Evolutionary conservation across 495 filamentous ascomycete genomes (phyloP), one percentile per base, ranked within the genome.

Genomic region (Penicillium steckii): DNA sequence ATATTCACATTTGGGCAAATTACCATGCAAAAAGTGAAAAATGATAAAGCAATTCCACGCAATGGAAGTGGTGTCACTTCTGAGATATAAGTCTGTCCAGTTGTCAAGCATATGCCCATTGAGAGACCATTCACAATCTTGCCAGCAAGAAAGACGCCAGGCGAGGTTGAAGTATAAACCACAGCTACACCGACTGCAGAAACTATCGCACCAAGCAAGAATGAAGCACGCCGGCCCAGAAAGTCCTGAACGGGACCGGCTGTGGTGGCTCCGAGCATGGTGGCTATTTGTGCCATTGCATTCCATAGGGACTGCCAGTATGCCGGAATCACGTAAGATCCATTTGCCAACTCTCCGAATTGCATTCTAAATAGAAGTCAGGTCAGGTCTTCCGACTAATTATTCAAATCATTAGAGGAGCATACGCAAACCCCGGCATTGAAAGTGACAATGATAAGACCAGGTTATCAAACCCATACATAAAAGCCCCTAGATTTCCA

Each of bases 221-320:
- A 68, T 2, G 41, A 32, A 8, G 52, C 29, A 7, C 62, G 44
- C 6, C 65, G 56, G 10, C 65, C 65, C 18, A 64, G 51, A 7
- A 37, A 23, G 44, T 66, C 62, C 22, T 53, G 46, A n/a, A 66
- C 38, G n/a, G 50, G 49, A 30, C 62, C 65, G 30, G 51, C 52
- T 18, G 30, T 42, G 18, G 50, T 55, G 6, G 62, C 44, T 8
- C 65, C 65, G 3, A 68, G n/a, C 44, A 63, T 55, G 17, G 55
- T 57, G 46, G 55, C 63, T 7, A 61, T 44, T 18, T 65, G 52
- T 44, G 51, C 47, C 45, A 68, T 37, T 26, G 62, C 65, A 26
- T 63, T 68, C 65, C 65, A 68, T 3, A 60, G 48, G 3, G 56
- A 62, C 40, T 63, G 62, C 65, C 65, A 66, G 44, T 60, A 56